Evolutionary conservation across 768 basidiomycete species (phyloP).

Genomic region (Daedaleopsis sinensis): DNA sequence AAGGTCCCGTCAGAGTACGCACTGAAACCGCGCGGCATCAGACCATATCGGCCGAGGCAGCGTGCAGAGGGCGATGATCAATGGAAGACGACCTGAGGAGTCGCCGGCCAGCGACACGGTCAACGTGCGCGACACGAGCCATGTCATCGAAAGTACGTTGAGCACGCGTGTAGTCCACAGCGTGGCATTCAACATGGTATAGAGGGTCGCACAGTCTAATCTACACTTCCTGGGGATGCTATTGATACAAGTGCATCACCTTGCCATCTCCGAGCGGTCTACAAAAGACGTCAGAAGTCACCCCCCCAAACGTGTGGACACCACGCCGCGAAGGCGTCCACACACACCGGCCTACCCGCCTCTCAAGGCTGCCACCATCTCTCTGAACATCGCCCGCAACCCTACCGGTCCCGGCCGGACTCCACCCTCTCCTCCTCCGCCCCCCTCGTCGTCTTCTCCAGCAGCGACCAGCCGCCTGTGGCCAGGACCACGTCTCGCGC

Average conservation of each 20-base stretch:
- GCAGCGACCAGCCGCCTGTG: neutral
- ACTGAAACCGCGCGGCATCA: slow-evolving; percentile 31
- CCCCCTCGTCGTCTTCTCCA: slow-evolving; percentile 17
- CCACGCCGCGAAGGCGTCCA: neutral
- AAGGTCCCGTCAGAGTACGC: slow-evolving; percentile 18
- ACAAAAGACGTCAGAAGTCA: neutral
- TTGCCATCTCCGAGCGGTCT: neutral
- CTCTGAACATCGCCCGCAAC: slow-evolving; percentile 33
- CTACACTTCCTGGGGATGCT: too few relatives aligned
- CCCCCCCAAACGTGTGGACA: neutral
- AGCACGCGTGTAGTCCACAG: neutral
- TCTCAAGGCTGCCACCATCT: slow-evolving; percentile 28
- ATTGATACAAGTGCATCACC: neutral
- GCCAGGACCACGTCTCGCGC: slow-evolving; percentile 16
- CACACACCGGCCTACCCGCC: slow-evolving; percentile 11
- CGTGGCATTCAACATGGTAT: neutral
- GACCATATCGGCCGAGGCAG: slow-evolving; percentile 2
- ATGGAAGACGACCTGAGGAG: neutral
- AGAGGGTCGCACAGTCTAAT: too few relatives aligned
- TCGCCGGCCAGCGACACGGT: neutral
- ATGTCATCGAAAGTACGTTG: neutral
- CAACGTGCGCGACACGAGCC: neutral
- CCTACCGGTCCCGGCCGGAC: slow-evolving; percentile 17
- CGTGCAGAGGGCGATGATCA: slow-evolving; percentile 11
- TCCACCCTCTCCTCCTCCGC: slow-evolving; percentile 3